Evolutionary conservation across 805 yeast species (phyloP).

Genomic region (Cyberlindnera lachancei): DNA sequence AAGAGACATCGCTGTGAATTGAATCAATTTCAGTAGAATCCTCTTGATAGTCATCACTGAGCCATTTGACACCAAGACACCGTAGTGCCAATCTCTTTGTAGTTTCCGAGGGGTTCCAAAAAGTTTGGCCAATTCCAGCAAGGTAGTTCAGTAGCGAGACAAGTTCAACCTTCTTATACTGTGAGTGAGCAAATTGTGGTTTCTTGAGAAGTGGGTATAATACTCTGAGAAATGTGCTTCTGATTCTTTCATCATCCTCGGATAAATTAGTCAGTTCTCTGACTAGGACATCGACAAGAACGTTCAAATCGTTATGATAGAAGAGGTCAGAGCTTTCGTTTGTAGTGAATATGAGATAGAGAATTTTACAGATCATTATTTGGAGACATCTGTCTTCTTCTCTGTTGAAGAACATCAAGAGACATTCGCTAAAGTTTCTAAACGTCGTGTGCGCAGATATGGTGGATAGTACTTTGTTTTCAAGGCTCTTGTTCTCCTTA

Average conservation of each 20-base stretch:
- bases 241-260: slow-evolving; percentile 45
- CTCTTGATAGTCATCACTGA: slow-evolving; percentile 1
- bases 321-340: slow-evolving; percentile 53
- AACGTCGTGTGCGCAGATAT: slow-evolving; percentile 38
- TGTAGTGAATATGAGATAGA: slow-evolving; percentile 66
- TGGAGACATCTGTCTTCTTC: slow-evolving; percentile 64
- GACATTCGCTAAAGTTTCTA: slow-evolving; percentile 55
- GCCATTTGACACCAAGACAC: slow-evolving; percentile 25
- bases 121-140: slow-evolving; percentile 23
- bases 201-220: slow-evolving; percentile 62
- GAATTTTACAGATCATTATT: slow-evolving; percentile 69
- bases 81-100: slow-evolving; percentile 35
- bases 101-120: slow-evolving; percentile 29
- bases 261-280: slow-evolving; percentile 72
- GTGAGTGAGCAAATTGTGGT: slow-evolving; percentile 49
- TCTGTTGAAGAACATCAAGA: slow-evolving; percentile 72
- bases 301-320: slow-evolving; percentile 78
- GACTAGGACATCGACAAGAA: slow-evolving; percentile 73
- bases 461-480: slow-evolving; percentile 49
- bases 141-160: slow-evolving; percentile 43
- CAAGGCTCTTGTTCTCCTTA: slow-evolving; percentile 20
- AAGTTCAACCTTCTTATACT: slow-evolving; percentile 53
- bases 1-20: slow-evolving; percentile 4
- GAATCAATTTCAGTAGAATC: slow-evolving; percentile 2
- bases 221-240: slow-evolving; percentile 69